Percentiles rank a stretch among this genome's conserved stretches.
Conservation (phyloP, 768 basidiomycete species). For the Dacryopinax spathularia region DNA sequence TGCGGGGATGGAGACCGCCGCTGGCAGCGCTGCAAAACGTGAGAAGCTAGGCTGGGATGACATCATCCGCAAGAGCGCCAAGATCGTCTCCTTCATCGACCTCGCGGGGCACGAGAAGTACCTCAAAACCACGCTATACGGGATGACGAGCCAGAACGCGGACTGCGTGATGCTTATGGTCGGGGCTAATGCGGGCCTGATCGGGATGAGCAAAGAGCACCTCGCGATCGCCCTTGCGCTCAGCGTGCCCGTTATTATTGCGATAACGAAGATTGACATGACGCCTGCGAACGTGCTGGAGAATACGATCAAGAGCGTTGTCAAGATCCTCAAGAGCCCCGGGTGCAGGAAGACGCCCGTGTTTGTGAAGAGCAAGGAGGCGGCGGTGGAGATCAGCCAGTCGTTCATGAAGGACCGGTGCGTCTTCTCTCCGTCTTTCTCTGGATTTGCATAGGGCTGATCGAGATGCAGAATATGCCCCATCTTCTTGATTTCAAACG, state of each 20-base stretch:
- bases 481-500: conserved; percentile 84
- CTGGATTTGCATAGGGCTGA: background rate
- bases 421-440: conserved; percentile 11
- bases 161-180: conserved; percentile 82
- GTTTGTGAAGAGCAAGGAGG: conserved; percentile 69
- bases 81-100: conserved; percentile 92
- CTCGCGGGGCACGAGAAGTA: conserved; percentile 85
- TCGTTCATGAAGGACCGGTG: conserved; percentile 62
- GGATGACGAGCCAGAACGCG: conserved; percentile 84
- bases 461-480: conserved; percentile 56
- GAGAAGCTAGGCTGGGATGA: conserved; percentile 95
- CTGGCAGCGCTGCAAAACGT: conserved; percentile 30
- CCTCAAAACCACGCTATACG: conserved; percentile 73
- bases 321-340: conserved; percentile 82
- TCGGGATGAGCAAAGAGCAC: conserved; percentile 93
- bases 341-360: conserved; percentile 84
- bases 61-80: conserved; percentile 73
- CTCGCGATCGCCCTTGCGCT: conserved; percentile 86
- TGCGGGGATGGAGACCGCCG: conserved; percentile 19
- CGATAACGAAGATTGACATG: conserved; percentile 99
- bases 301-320: conserved; percentile 85
- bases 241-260: conserved; percentile 83
- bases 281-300: conserved; percentile 81
- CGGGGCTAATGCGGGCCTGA: conserved; percentile 80
- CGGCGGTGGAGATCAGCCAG: conserved; percentile 62